Base-by-base conservation (phyloP, 225 moss, liverwort and hornwort species). In the Physcomitrium patens region DNA sequence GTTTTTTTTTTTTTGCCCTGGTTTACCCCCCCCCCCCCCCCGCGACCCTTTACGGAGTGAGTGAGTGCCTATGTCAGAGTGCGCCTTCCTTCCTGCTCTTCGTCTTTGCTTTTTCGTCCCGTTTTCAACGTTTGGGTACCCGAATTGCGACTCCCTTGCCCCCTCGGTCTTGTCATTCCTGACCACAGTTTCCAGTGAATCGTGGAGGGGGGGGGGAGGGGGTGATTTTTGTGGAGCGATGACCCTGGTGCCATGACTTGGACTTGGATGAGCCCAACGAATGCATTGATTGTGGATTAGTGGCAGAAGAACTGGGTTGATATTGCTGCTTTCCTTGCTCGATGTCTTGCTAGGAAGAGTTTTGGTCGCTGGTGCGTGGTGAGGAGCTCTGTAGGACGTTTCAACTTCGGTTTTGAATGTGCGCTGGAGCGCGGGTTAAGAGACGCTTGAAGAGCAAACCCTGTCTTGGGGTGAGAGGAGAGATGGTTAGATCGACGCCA, bases 81-180 rank as follows among this genome's bases (percentile, higher is more conserved):
- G 73, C n/a, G n/a, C n/a, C n/a, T n/a, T n/a, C 54, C 74, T 68
- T 69, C 77, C 59, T 70, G 5, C 56, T 49, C n/a, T n/a, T n/a
- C 65, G 47, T 74, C 73, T 51, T 60, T 72, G 18, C 1, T 8
- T 17, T n/a, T 9, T 59, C 56, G 28, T 60, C n/a, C 68, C 72
- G 20, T 72, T 53, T 72, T 26, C 60, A 12, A 60, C 63, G 83
- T 78, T 80, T 80, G 86, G 83, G 77, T 83, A 42, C 77, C 61
- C 65, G 67, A 62, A 74, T 80, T 74, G 62, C 69, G 74, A 37
- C 31, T 37, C 31, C 7, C 5, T 37, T 4, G n/a, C n/a, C n/a
- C n/a, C n/a, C n/a, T n/a, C n/a, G n/a, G n/a, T n/a, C n/a, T n/a
- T n/a, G n/a, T n/a, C n/a, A n/a, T n/a, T n/a, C 82, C 74, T 71